These are phyloP conservation scores for Debaryomyces psychrophilus DNA, from an alignment of 1,139 yeast genomes.

Conservation along the genomic window DNA sequence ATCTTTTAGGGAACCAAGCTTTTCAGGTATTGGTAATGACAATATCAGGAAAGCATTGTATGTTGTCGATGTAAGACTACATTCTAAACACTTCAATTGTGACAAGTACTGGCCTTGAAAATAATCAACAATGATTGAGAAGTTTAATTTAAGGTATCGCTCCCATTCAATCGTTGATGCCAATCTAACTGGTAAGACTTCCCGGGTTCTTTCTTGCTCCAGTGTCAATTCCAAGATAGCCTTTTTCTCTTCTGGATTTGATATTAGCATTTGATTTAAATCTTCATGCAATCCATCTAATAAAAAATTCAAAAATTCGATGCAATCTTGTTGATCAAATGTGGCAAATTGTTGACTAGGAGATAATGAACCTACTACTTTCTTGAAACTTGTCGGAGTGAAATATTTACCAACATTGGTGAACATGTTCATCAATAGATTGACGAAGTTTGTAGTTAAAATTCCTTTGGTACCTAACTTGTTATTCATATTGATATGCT, in stretches of 20 bases:
- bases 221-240: constrained; percentile 57
- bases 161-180: constrained; percentile 98
- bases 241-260: constrained; percentile 40
- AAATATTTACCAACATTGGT: constrained; percentile 50
- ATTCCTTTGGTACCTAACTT: constrained; percentile 83
- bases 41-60: constrained; percentile 80
- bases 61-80: constrained; percentile 82
- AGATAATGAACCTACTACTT: constrained; percentile 68
- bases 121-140: constrained; percentile 80
- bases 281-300: constrained; percentile 90
- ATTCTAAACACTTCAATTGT: constrained; percentile 72
- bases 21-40: constrained; percentile 70
- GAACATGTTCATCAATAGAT: constrained; percentile 62
- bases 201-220: constrained; percentile 76
- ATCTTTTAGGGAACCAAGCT: constrained; percentile 22
- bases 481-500: constrained; percentile 75
- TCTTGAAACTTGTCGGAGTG: constrained; percentile 62
- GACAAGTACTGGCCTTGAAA: constrained; percentile 93
- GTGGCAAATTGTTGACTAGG: constrained; percentile 64
- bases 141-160: constrained; percentile 79
- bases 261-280: constrained; percentile 59
- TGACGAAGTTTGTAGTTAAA: constrained; percentile 73
- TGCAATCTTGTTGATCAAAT: constrained; percentile 91
- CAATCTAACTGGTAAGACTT: constrained; percentile 71
- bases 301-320: constrained; percentile 82